phyloP scores from a whole-genome alignment of 2,329 filamentous ascomycete genomes.

The Nigrospora sphaerica region DNA sequence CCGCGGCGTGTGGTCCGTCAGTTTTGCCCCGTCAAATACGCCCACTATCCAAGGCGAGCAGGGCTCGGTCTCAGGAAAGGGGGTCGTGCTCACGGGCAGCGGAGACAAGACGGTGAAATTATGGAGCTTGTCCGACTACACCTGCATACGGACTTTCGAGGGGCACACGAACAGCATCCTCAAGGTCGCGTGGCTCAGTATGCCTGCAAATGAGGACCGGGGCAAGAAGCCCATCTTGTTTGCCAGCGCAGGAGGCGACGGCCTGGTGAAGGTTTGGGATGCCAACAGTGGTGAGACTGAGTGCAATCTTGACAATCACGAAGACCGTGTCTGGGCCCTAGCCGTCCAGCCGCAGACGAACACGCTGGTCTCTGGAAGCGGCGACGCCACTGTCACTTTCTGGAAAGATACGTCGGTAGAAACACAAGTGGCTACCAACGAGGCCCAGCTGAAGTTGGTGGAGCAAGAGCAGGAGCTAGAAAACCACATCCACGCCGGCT shows the following conservation, averaged over 20 bases:
- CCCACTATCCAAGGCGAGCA: slow-evolving; percentile 67
- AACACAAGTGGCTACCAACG: slow-evolving; percentile 67
- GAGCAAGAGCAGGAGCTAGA: slow-evolving; percentile 93
- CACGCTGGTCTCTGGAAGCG: slow-evolving; percentile 81
- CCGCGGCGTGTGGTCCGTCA: slow-evolving; percentile 91
- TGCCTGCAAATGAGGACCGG: slow-evolving; percentile 40
- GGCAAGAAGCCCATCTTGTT: slow-evolving; percentile 60
- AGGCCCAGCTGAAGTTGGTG: slow-evolving; percentile 69
- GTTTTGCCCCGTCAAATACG: slow-evolving; percentile 75
- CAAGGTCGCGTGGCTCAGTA: slow-evolving; percentile 81
- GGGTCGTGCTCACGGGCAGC: slow-evolving; percentile 80
- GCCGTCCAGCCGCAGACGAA: slow-evolving; percentile 63
- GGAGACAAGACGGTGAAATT: slow-evolving; percentile 95
- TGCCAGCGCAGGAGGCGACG: slow-evolving; percentile 85
- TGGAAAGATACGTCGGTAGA: slow-evolving; percentile 87
- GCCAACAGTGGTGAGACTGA: slow-evolving; percentile 77
- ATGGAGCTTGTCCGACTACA: slow-evolving; percentile 90
- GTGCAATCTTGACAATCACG: slow-evolving; percentile 92
- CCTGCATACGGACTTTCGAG: slow-evolving; percentile 87
- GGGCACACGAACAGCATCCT: slow-evolving; percentile 93
- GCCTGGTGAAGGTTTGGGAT: slow-evolving; percentile 95
- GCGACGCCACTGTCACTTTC: slow-evolving; percentile 88
- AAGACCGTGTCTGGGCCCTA: slow-evolving; percentile 90
- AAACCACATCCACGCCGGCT: slow-evolving; percentile 82
- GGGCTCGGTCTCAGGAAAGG: slow-evolving; percentile 67